Percentiles rank a stretch among this genome's conserved stretches.
These are phyloP conservation scores for Gryganskiella cystojenkinii DNA, from an alignment of 192 early-diverging fungal genomes.

Conservation along the genomic window DNA sequence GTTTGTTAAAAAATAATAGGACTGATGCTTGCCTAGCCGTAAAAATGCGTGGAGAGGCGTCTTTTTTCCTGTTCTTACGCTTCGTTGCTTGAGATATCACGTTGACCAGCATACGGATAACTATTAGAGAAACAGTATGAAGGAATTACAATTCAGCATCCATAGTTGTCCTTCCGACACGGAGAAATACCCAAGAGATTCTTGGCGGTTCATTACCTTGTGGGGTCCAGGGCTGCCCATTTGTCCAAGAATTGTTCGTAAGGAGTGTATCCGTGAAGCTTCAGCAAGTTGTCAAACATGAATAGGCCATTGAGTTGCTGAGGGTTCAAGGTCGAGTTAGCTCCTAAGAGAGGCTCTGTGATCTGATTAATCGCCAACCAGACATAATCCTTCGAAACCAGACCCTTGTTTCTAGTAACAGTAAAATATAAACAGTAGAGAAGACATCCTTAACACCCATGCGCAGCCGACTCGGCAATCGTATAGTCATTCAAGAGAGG, in stretches of 20 bases:
- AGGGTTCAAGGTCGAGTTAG: conserved; percentile 10
- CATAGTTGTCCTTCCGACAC: no score
- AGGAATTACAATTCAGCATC: no score
- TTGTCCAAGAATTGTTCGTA: conserved; percentile 58
- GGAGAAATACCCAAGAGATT: background rate
- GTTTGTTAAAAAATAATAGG: background rate
- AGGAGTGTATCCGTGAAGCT: conserved; percentile 55
- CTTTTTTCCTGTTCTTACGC: conserved; percentile 24
- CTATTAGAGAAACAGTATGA: no score
- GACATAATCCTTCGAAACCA: conserved; percentile 48
- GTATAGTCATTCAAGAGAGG: background rate
- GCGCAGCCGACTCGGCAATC: background rate
- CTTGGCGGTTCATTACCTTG: conserved; percentile 29
- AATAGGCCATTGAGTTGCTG: conserved; percentile 57
- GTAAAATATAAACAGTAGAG: background rate
- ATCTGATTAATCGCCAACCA: conserved; percentile 59
- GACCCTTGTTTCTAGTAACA: conserved; percentile 22
- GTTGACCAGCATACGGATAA: conserved; percentile 55
- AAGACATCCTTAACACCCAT: background rate
- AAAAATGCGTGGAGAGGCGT: background rate
- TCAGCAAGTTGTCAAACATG: conserved; percentile 59
- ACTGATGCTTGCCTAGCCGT: background rate
- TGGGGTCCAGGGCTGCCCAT: conserved; percentile 53
- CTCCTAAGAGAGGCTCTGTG: conserved; percentile 18
- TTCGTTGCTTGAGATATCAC: conserved; percentile 60